Base-by-base conservation (phyloP, 2,329 filamentous ascomycete genomes). In the Zarea fungicola region DNA sequence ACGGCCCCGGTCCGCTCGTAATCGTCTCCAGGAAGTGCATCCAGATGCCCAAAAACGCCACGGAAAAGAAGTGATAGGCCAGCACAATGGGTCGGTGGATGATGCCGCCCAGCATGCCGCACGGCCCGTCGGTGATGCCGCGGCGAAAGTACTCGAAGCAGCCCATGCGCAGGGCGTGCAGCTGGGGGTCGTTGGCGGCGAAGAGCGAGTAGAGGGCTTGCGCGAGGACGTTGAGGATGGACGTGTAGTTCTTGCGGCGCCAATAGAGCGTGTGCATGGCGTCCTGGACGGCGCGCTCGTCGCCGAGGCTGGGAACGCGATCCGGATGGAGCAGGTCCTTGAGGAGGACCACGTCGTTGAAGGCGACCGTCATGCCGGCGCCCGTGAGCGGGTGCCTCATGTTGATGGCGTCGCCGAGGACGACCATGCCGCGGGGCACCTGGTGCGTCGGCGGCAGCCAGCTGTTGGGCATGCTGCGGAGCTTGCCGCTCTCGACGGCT, bases 381-480 rank as follows among this genome's bases (percentile, higher is more conserved):
- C 93, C 93, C 0, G 93, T 99, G 11, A 99, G 77, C 2, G 93
- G 93, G 69, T 99, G 93, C n/a, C 93, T 87, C 93, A 99, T 99
- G 73, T 99, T 99, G 77, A 95, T 85, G 13, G 93, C 92, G 65
- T 99, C 93, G 51, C 93, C 93, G 8, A 97, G 77, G 29, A 99
- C 74, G 42, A 96, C 76, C 52, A 96, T 78, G 62, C 87, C 86
- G 39, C 67, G 68, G 37, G 62, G 52, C 4, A 60, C 60, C 52
- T 86, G 87, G 37, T 69, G 70, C 1, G 82, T 78, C 0, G 93
- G 82, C 5, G 93, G 91, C 3, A 99, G 80, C 76, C 87, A 99
- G 53, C 86, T 92, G 70, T 97, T 99, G 45, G 93, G 93, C 93
- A 99, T 99, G 58, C 83, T 89, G 54, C 69, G 69, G 52, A 96